Base-by-base conservation (phyloP, 805 yeast genomes). In the Metschnikowia similis region DNA sequence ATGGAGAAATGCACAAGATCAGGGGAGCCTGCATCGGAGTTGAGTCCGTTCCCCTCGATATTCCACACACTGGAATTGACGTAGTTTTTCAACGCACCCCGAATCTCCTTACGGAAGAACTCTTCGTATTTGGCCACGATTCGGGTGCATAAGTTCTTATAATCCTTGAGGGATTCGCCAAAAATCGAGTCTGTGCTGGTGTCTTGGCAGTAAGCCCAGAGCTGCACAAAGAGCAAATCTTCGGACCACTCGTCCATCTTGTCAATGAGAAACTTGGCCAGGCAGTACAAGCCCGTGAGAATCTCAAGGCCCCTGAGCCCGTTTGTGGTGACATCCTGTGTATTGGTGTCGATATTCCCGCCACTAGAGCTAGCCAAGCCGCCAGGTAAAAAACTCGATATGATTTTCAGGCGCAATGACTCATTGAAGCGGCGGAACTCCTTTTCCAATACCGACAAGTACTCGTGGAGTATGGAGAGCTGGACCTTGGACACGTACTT, bases 311-410 rank as follows among this genome's bases (percentile, higher is more conserved):
- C 67, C 29, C 60, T 59, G n/a, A 66, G 38, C 11, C 67, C 62
- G 34, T 63, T 58, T 76, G 98, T 91, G 69, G 92, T 92, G 69
- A 91, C 97, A 62, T 97, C 97, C 83, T 94, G 99, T 82, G 97
- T 89, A 9, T 26, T 48, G 6, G 49, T 21, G 13, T 55, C 60
- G 6, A 13, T 38, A 14, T 45, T 40, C 11, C 36, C 51, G 5
- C 39, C 27, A 27, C 26, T 32, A 14, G 45, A 34, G 26, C 26
- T 42, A 11, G 45, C 38, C 45, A 34, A 31, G 21, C 37, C 30
- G 1, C 74, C 74, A 1, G 76, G 72, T 6, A 73, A 65, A 34
- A 69, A 63, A 26, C 66, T 62, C 41, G 70, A 51, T 7, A 70
- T 66, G 31, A 62, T 56, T 52, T 65, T 69, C 61, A 57, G 67